Base-by-base conservation (phyloP, 2,329 filamentous ascomycete genomes). In the Pezicula radicicola region DNA sequence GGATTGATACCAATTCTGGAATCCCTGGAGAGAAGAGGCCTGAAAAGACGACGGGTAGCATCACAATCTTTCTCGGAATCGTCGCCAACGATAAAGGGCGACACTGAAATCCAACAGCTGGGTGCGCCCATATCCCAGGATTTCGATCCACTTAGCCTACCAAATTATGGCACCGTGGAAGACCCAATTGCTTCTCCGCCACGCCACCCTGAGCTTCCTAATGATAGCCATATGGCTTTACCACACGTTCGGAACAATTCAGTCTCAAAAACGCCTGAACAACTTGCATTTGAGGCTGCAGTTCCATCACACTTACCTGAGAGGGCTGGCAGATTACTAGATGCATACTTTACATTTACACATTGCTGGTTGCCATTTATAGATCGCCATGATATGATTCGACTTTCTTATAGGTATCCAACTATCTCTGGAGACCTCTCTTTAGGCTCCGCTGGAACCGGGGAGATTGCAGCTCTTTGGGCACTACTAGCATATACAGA, bases 291-390 rank as follows among this genome's bases (percentile, higher is more conserved):
- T 33, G n/a, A 28, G 21, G 16, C 36, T 13, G 46, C 36, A 19
- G 33, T 48, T 9, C 33, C 37, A 16, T 18, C 15, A n/a, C 33
- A 28, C 13, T 18, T 53, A 6, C 48, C 42, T 5, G 48, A 41
- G 35, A 33, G 48, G 12, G 49, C 48, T 33, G 48, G 48, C 18
- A 41, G 28, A 35, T 73, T 90, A 7, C 69, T 90, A 33, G 84
- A 89, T 55, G 75, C 85, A 7, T 90, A 89, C 63, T 86, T 88
- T 52, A 79, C 85, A 1, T 88, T 87, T 59, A 88, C 84, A 0
- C 85, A 90, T 63, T 83, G 79, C 50, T 91, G 87, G 87, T 76
- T 91, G 28, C 87, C 87, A 0, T 82, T 91, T 35, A 73, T 85
- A 10, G 83, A 89, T 55, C 84, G 83, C 54, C 78, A 85, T 53